Conservation (phyloP, 441 rosid genomes). For the Jatropha multifida region DNA sequence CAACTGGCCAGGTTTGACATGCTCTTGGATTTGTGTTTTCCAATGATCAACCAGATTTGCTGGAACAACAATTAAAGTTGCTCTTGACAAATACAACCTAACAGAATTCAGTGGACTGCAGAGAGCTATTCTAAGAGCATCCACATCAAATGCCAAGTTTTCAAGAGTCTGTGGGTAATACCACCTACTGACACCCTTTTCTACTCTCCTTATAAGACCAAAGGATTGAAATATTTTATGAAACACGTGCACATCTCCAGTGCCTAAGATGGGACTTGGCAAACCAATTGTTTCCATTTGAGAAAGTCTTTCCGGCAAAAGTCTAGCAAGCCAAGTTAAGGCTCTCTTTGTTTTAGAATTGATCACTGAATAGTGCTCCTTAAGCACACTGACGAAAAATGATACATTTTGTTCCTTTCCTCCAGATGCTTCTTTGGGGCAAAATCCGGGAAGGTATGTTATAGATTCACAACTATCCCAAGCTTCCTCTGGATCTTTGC, state of each 20-base stretch:
- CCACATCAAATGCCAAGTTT: constrained; percentile 83
- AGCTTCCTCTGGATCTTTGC: constrained; percentile 73
- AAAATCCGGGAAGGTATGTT: constrained; percentile 75
- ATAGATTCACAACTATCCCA: constrained; percentile 61
- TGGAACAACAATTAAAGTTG: constrained; percentile 88
- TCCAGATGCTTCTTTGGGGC: constrained; percentile 58
- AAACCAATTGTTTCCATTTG: constrained; percentile 87
- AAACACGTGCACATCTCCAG: constrained; percentile 41
- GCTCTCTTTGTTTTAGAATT: constrained; percentile 61
- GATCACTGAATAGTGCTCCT: constrained; percentile 55
- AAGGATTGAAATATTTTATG: constrained; percentile 75
- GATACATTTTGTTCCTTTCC: constrained; percentile 63
- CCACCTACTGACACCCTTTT: constrained; percentile 71
- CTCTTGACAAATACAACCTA: constrained; percentile 85
- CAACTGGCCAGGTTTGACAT: constrained; percentile 75
- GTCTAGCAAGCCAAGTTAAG: constrained; percentile 77
- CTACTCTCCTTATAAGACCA: constrained; percentile 69
- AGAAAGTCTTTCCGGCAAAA: constrained; percentile 64
- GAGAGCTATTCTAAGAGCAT: constrained; percentile 78
- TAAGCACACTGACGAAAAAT: constrained; percentile 71
- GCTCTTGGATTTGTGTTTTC: constrained; percentile 83
- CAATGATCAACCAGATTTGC: constrained; percentile 87
- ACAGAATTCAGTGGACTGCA: constrained; percentile 71
- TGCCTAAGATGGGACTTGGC: constrained; percentile 56
- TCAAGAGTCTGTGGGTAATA: constrained; percentile 66